Conservation (phyloP, 257 asterid species). For the Solanum verrucosum region DNA sequence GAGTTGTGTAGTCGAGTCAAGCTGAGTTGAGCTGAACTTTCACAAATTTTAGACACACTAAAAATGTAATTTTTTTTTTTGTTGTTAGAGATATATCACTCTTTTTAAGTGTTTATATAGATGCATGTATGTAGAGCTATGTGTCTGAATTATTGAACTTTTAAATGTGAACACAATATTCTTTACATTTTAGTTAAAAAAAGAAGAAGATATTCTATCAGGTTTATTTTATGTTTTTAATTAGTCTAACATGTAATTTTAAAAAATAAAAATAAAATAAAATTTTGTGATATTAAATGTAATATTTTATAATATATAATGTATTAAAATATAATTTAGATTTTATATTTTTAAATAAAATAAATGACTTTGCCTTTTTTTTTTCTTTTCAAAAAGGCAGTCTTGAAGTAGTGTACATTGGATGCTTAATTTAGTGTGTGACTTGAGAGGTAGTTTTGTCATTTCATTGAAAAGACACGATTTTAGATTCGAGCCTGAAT, state of each 20-base stretch:
- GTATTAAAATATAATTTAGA: no score
- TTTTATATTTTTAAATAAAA: no score
- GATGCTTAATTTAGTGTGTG: not conserved
- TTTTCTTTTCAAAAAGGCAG: no score
- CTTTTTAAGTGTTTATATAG: not conserved
- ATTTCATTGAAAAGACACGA: not conserved
- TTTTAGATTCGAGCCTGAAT: no score
- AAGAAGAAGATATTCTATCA: not conserved
- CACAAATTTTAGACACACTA: not conserved
- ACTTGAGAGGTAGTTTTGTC: not conserved
- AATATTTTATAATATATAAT: no score
- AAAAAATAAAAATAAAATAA: no score
- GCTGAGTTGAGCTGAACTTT: no score
- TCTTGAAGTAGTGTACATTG: not conserved
- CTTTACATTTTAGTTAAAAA: not conserved
- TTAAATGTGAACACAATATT: not conserved
- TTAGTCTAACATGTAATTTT: not conserved
- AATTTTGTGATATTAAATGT: not conserved
- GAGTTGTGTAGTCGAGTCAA: no score
- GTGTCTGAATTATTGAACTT: not conserved
- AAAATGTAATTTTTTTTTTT: not conserved
- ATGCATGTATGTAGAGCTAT: not conserved
- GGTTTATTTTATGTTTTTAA: not conserved
- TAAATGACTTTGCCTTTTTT: not conserved
- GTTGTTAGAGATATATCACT: not conserved